These are phyloP conservation scores for Ceratocystis ficicola DNA, from an alignment of 2,329 filamentous ascomycete species.

Conservation along the genomic window DNA sequence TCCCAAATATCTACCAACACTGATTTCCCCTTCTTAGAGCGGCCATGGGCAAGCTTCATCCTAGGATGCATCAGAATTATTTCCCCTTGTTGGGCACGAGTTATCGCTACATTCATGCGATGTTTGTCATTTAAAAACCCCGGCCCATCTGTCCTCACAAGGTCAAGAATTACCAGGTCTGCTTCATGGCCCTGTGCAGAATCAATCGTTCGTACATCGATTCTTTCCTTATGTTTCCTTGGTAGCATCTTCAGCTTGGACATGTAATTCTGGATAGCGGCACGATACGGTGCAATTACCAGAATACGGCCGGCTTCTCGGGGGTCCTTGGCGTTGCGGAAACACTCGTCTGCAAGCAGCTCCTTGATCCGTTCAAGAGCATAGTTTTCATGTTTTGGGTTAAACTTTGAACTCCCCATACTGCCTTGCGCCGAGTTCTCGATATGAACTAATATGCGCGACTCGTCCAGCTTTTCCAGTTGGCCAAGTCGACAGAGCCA, in stretches of 20 bases:
- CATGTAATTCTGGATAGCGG: slow-evolving; percentile 31
- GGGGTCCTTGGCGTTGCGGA: slow-evolving; percentile 27
- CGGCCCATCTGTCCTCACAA: slow-evolving; percentile 33
- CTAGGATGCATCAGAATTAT: slow-evolving; percentile 35
- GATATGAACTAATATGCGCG: slow-evolving; percentile 31
- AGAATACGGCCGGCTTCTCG: slow-evolving; percentile 31
- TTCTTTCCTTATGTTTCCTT: slow-evolving; percentile 26
- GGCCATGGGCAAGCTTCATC: slow-evolving; percentile 26
- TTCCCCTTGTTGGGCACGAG: slow-evolving; percentile 35
- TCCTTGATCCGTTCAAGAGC: slow-evolving; percentile 28
- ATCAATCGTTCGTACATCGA: slow-evolving; percentile 36
- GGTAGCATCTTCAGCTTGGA: slow-evolving; percentile 27
- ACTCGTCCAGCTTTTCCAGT: slow-evolving; percentile 26
- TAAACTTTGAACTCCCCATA: slow-evolving; percentile 32
- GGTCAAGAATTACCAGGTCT: slow-evolving; percentile 38
- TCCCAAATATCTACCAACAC: slow-evolving; percentile 12
- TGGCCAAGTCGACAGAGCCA: slow-evolving; percentile 27
- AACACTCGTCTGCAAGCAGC: slow-evolving; percentile 29
- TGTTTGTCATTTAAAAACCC: slow-evolving; percentile 36
- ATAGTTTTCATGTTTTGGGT: slow-evolving; percentile 32
- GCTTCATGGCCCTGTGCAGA: slow-evolving; percentile 38
- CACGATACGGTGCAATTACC: slow-evolving; percentile 35
- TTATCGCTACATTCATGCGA: slow-evolving; percentile 37
- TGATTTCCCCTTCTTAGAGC: neutral
- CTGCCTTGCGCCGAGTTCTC: slow-evolving; percentile 26